phyloP scores from a whole-genome alignment of 148 eudicot genomes.

The Salicornia ramosissima region DNA sequence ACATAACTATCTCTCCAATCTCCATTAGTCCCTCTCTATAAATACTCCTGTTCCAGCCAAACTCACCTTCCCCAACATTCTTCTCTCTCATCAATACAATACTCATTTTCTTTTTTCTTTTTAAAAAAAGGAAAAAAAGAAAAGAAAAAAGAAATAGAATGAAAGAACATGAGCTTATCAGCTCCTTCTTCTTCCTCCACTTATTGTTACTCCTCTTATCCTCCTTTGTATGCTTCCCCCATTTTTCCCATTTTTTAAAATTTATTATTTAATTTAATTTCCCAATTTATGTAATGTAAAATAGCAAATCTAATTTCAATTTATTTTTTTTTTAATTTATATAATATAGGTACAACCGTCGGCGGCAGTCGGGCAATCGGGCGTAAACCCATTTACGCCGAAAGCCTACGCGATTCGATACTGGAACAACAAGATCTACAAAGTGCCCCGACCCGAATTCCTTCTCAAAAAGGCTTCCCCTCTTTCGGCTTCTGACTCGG shows the following conservation, averaged over 20 bases:
- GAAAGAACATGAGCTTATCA: constrained; percentile 28
- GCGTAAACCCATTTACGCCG: constrained; percentile 63
- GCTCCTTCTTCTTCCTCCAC: constrained; percentile 29
- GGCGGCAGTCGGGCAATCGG: constrained; percentile 2
- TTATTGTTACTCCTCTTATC: constrained; percentile 30
- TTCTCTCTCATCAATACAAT: too few relatives aligned
- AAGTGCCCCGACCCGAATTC: constrained; percentile 58
- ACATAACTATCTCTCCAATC: not conserved
- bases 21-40: constrained; percentile 28
- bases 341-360: constrained; percentile 28
- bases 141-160: constrained; percentile 13
- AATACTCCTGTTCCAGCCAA: constrained; percentile 29
- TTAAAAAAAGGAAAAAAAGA: not conserved
- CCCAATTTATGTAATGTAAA: too few relatives aligned
- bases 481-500: constrained; percentile 43
- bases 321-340: not conserved
- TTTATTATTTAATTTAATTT: not conserved
- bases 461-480: constrained; percentile 66
- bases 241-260: too few relatives aligned
- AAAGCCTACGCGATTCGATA: constrained; percentile 56
- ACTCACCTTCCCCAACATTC: constrained; percentile 41
- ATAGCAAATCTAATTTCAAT: too few relatives aligned
- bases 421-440: constrained; percentile 80
- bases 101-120: constrained; percentile 11
- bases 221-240: constrained; percentile 35